Percentiles rank a stretch among this genome's conserved stretches.
phyloP scores from a whole-genome alignment of 2,329 filamentous ascomycete species.

The Chrysosporium keratinophilum region DNA sequence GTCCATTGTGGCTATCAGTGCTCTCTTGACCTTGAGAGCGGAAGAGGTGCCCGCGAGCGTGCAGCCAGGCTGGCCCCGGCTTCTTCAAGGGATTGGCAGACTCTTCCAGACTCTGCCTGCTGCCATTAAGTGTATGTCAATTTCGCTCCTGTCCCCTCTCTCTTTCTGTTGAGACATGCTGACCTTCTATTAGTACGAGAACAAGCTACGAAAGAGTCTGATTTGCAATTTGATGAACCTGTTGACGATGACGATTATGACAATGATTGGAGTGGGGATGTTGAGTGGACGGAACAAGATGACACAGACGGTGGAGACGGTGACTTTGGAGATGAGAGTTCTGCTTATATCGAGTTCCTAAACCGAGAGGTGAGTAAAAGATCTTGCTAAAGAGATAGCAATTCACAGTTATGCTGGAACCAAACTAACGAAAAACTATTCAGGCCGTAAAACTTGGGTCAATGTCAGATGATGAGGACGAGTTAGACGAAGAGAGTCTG shows the following conservation, averaged over 20 bases:
- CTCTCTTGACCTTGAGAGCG: slow-evolving; percentile 66
- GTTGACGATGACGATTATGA: slow-evolving; percentile 64
- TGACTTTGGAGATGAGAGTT: slow-evolving; percentile 79
- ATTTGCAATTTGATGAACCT: slow-evolving; percentile 66
- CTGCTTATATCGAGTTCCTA: slow-evolving; percentile 89
- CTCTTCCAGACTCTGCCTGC: slow-evolving; percentile 85
- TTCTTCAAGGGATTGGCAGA: slow-evolving; percentile 78
- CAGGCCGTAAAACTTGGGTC: slow-evolving; percentile 75
- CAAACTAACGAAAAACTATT: slow-evolving; percentile 15
- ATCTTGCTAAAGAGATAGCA: neutral
- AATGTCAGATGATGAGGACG: slow-evolving; percentile 65
- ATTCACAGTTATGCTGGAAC: neutral
- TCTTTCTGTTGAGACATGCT: neutral
- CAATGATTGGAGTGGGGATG: slow-evolving; percentile 69
- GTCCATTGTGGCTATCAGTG: slow-evolving; percentile 84
- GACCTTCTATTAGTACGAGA: slow-evolving; percentile 57
- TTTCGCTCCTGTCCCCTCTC: no score
- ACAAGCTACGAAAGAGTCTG: slow-evolving; percentile 81
- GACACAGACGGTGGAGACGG: slow-evolving; percentile 50
- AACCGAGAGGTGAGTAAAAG: slow-evolving; percentile 64
- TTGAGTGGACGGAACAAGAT: slow-evolving; percentile 56
- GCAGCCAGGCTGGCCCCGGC: slow-evolving; percentile 84
- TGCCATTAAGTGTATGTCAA: slow-evolving; percentile 65
- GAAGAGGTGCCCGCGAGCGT: slow-evolving; percentile 85
- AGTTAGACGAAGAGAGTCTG: slow-evolving; percentile 83